A percentile compares a stretch with the other conserved stretches of the same genome.
These are phyloP conservation scores for Chrysoporthe puriensis DNA, from an alignment of 2,329 filamentous ascomycete genomes.

Conservation along the genomic window DNA sequence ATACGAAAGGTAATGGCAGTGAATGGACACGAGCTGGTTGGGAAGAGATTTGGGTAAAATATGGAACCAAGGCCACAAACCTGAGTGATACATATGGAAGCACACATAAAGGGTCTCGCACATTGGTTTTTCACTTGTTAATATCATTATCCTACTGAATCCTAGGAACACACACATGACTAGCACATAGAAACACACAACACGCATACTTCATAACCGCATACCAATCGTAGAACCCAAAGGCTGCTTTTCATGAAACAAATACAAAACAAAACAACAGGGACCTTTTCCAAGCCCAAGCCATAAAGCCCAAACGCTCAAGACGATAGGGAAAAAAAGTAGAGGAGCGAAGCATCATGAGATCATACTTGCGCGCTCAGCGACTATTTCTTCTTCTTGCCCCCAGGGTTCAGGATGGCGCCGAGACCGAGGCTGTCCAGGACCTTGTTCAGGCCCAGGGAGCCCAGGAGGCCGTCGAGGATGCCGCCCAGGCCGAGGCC, in stretches of 20 bases:
- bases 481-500: slow-evolving; percentile 82
- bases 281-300: background rate
- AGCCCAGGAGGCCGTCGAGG: slow-evolving; percentile 77
- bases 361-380: slow-evolving; percentile 1
- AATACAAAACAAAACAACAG: background rate
- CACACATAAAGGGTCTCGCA: no score
- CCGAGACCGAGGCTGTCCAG: slow-evolving; percentile 74
- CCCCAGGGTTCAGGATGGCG: slow-evolving; percentile 47
- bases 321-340: background rate
- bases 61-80: no score
- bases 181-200: background rate
- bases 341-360: background rate
- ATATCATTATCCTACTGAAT: slow-evolving; percentile 1
- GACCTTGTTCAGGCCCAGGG: slow-evolving; percentile 75
- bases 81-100: no score
- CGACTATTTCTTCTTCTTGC: slow-evolving; percentile 43
- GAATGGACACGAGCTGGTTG: background rate
- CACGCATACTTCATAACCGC: slow-evolving; percentile 11
- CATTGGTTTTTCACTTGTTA: no score
- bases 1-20: background rate
- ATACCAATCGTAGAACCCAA: background rate
- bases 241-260: slow-evolving; percentile 5
- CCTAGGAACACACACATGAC: background rate
- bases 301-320: background rate
- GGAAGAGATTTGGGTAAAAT: background rate